Percentiles rank a stretch among this genome's conserved stretches.
These are phyloP conservation scores for Purshia tridentata DNA, from an alignment of 306 rosid species.

Conservation along the genomic window DNA sequence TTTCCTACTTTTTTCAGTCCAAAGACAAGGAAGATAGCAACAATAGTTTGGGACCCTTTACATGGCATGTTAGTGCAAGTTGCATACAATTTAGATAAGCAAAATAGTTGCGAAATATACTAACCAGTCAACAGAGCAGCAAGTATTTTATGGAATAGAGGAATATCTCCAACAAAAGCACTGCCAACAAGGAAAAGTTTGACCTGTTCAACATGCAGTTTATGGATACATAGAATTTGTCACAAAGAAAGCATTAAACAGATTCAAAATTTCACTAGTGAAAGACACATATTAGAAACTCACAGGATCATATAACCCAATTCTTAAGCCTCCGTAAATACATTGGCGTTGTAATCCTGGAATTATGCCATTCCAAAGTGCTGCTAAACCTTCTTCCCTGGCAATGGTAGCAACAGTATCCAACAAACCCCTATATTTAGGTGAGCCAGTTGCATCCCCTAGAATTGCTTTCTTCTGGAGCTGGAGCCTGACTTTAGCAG, in stretches of 20 bases:
- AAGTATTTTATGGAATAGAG: conserved; percentile 74
- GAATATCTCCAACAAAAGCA: conserved; percentile 80
- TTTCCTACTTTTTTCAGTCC: background rate
- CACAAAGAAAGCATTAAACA: conserved; percentile 8
- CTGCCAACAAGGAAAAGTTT: conserved; percentile 77
- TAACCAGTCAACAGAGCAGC: conserved; percentile 94
- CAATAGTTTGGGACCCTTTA: background rate
- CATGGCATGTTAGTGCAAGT: conserved; percentile 13
- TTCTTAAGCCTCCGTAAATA: conserved; percentile 93
- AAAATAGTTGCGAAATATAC: conserved; percentile 26
- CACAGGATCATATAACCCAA: conserved; percentile 96
- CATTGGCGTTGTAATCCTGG: conserved; percentile 97
- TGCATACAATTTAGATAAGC: conserved; percentile 5
- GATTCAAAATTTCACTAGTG: conserved; percentile 25
- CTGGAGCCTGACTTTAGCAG: conserved; percentile 97
- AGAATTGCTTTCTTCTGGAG: conserved; percentile 65
- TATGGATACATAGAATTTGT: conserved; percentile 41
- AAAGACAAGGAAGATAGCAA: background rate
- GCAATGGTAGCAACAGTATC: conserved; percentile 79
- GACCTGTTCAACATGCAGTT: conserved; percentile 66
- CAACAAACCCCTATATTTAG: conserved; percentile 73
- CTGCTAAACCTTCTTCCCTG: conserved; percentile 83
- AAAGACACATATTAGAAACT: conserved; percentile 44
- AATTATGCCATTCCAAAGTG: conserved; percentile 91
- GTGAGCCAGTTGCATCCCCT: conserved; percentile 46